Percentiles rank a stretch among this genome's conserved stretches.
phyloP scores from a whole-genome alignment of 805 yeast species.

The Hanseniaspora pseudoguilliermondii region DNA sequence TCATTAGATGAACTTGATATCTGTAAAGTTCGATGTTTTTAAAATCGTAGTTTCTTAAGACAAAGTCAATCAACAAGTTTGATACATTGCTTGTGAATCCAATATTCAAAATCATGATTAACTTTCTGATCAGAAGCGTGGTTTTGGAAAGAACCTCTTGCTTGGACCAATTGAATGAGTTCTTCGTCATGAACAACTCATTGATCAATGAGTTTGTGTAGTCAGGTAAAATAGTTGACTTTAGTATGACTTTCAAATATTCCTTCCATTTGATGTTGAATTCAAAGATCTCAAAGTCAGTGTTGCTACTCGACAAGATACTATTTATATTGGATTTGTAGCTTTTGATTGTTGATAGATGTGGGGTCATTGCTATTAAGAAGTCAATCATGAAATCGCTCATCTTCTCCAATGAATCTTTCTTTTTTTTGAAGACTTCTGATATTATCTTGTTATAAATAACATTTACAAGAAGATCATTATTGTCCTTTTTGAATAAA shows the following conservation, averaged over 20 bases:
- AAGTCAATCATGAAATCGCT: not conserved
- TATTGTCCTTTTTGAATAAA: slow-evolving; percentile 1
- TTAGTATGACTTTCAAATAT: not conserved
- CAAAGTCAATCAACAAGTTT: not conserved
- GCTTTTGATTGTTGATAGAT: not conserved
- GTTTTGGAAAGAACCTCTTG: slow-evolving; percentile 1
- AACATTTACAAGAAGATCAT: not conserved
- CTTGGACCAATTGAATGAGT: slow-evolving; percentile 9
- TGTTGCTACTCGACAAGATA: not conserved
- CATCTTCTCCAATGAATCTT: not conserved
- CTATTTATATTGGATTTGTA: not conserved
- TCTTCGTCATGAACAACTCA: slow-evolving; percentile 1
- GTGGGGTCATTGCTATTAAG: not conserved
- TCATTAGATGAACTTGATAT: not conserved
- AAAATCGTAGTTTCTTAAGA: not conserved
- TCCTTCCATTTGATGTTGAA: not conserved
- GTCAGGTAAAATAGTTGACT: not conserved
- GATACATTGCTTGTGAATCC: not conserved
- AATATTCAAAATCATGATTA: not conserved
- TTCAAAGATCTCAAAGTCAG: not conserved
- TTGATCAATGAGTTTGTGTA: not conserved
- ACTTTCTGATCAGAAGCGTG: not conserved
- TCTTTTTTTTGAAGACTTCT: not conserved
- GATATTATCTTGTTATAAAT: not conserved
- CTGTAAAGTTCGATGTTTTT: not conserved